Conservation (phyloP, 2,329 filamentous ascomycete genomes). For the Metarhizium guizhouense region DNA sequence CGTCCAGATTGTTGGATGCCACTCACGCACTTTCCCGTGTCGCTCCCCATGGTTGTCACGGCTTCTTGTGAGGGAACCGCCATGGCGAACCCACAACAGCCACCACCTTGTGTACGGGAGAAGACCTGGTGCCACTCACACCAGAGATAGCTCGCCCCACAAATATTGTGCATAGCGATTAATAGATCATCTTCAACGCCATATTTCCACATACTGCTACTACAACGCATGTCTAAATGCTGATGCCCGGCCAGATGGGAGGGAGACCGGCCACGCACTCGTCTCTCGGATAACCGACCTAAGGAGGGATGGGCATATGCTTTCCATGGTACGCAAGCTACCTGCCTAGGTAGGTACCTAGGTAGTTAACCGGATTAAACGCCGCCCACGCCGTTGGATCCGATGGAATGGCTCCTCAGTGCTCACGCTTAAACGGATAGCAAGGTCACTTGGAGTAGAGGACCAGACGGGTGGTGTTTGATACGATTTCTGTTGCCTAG, state of each 20-base stretch:
- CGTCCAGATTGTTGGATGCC: constrained; percentile 2
- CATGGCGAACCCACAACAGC: not conserved
- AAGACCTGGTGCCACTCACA: not conserved
- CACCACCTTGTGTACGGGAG: not conserved
- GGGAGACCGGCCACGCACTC: not conserved
- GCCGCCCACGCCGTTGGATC: no score
- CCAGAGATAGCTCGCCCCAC: not conserved
- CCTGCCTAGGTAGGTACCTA: no score
- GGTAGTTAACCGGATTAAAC: no score
- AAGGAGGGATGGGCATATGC: not conserved
- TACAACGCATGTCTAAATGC: not conserved
- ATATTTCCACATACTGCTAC: not conserved
- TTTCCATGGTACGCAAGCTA: no score
- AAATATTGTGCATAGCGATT: not conserved
- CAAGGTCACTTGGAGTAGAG: no score
- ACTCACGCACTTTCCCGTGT: not conserved
- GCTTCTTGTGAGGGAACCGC: not conserved
- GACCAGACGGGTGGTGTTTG: not conserved
- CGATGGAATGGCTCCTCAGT: no score
- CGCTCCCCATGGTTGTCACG: not conserved
- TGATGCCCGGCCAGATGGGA: not conserved
- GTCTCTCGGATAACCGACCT: not conserved
- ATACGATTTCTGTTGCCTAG: constrained; percentile 1
- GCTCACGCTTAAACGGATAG: no score
- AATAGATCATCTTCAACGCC: not conserved